phyloP scores from a whole-genome alignment of 352 stramenopile species.

The Phytophthora agathidicida region DNA sequence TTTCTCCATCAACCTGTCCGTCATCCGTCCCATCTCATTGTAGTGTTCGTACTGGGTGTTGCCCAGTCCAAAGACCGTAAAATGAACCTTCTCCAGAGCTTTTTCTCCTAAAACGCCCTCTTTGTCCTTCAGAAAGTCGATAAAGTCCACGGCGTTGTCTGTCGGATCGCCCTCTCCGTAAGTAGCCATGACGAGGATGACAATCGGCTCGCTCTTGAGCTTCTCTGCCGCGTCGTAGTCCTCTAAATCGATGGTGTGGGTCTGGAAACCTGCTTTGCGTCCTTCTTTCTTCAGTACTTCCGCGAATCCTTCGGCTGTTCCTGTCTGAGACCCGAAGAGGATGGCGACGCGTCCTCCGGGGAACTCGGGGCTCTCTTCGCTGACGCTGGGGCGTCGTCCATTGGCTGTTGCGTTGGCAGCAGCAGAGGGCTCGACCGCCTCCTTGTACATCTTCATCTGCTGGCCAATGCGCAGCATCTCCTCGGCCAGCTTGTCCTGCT shows the following conservation, averaged over 20 bases:
- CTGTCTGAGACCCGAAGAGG: conserved; percentile 98
- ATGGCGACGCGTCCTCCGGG: conserved; percentile 87
- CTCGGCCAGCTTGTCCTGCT: conserved; percentile 68
- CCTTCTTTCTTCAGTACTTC: conserved; percentile 93
- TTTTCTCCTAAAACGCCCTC: conserved; percentile 22
- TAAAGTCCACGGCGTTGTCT: conserved; percentile 96
- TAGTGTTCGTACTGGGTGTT: conserved; percentile 99
- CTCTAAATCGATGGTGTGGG: conserved; percentile 94
- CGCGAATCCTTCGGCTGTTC: conserved; percentile 97
- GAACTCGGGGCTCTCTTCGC: conserved; percentile 43
- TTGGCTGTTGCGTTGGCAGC: not conserved
- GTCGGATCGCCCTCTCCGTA: conserved; percentile 99
- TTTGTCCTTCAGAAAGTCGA: conserved; percentile 90
- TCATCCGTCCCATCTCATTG: conserved; percentile 95
- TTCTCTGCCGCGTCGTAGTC: conserved; percentile 88
- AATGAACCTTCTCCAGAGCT: conserved; percentile 78
- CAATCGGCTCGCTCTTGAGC: conserved; percentile 55
- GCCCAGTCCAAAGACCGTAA: conserved; percentile 97
- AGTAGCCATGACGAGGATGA: conserved; percentile 96
- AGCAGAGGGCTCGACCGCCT: conserved; percentile 32
- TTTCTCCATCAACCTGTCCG: conserved; percentile 88
- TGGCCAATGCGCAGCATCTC: conserved; percentile 76
- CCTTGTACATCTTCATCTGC: conserved; percentile 88
- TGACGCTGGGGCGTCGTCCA: conserved; percentile 13
- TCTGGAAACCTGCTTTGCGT: conserved; percentile 85